These are phyloP conservation scores for Shiraia bambusicola DNA, from an alignment of 2,329 filamentous ascomycete genomes.

Conservation along the genomic window DNA sequence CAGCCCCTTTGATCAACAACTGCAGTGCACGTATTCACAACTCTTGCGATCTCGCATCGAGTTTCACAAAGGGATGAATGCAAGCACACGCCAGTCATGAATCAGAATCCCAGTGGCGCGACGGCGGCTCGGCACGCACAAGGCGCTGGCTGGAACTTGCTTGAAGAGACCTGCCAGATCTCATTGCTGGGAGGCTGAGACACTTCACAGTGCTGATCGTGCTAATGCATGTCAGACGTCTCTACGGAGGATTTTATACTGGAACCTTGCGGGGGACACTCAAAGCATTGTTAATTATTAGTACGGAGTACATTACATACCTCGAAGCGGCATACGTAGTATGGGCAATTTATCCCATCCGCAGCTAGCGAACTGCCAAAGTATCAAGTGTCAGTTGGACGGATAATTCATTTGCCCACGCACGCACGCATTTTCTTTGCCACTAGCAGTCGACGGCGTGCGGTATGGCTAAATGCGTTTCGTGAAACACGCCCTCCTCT, in stretches of 20 bases:
- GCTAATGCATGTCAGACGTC: no score
- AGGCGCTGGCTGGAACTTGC: constrained; percentile 14
- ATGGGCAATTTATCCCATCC: no score
- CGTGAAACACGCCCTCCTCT: constrained; percentile 24
- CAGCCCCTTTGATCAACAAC: no score
- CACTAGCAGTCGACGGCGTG: constrained; percentile 7
- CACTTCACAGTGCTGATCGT: constrained; percentile 1
- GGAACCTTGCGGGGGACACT: no score
- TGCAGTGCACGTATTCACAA: no score
- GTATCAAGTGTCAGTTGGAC: not conserved
- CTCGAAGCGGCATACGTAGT: no score
- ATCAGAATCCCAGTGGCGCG: constrained; percentile 13
- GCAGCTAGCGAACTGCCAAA: no score
- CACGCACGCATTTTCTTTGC: constrained; percentile 1
- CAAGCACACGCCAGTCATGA: constrained; percentile 14
- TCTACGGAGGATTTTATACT: no score
- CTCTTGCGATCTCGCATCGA: no score
- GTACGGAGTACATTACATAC: no score
- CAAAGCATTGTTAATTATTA: no score
- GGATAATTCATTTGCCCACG: constrained; percentile 1
- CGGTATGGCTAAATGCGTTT: constrained; percentile 23
- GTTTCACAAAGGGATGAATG: not conserved
- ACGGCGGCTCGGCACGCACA: constrained; percentile 30
- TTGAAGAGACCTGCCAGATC: constrained; percentile 11
- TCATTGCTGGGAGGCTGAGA: constrained; percentile 26